phyloP scores from a whole-genome alignment of 306 rosid species.

The Sophora flavescens region DNA sequence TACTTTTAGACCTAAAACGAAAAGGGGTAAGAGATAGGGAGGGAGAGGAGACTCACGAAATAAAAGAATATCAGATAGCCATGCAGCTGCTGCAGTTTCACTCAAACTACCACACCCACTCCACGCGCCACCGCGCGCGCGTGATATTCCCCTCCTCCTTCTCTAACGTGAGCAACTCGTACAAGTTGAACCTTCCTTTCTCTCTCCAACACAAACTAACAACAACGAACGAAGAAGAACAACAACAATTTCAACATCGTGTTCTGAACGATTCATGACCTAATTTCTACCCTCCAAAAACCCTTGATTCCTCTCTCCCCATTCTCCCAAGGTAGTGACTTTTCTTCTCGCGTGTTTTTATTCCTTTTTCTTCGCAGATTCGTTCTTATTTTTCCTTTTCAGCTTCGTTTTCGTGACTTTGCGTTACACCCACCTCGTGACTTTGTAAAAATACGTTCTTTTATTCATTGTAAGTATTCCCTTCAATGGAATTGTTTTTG shows the following conservation, averaged over 20 bases:
- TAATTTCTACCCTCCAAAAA: background rate
- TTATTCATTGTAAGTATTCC: slow-evolving; percentile 40
- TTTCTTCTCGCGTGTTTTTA: background rate
- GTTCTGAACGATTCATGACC: background rate
- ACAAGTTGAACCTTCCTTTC: background rate
- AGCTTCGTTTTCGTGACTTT: background rate
- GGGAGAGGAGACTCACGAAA: background rate
- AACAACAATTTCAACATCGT: too few relatives aligned
- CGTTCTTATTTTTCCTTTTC: slow-evolving; percentile 48
- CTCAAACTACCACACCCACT: background rate
- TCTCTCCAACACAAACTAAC: background rate
- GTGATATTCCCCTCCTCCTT: background rate
- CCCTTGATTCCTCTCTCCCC: slow-evolving; percentile 30
- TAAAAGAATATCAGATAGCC: too few relatives aligned
- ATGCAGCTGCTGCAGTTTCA: background rate
- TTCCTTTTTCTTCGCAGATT: slow-evolving; percentile 48
- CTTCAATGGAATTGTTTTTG: slow-evolving; percentile 32
- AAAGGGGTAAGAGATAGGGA: background rate
- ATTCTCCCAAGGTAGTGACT: slow-evolving; percentile 35
- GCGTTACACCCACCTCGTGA: slow-evolving; percentile 24
- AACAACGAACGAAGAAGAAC: background rate
- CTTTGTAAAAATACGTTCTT: slow-evolving; percentile 37
- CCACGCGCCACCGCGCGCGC: background rate
- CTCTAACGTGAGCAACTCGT: background rate
- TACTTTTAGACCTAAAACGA: background rate